Evolutionary conservation across 257 asterid species (phyloP), one percentile per base, ranked within the genome.

Genomic region (Penstemon davidsonii): DNA sequence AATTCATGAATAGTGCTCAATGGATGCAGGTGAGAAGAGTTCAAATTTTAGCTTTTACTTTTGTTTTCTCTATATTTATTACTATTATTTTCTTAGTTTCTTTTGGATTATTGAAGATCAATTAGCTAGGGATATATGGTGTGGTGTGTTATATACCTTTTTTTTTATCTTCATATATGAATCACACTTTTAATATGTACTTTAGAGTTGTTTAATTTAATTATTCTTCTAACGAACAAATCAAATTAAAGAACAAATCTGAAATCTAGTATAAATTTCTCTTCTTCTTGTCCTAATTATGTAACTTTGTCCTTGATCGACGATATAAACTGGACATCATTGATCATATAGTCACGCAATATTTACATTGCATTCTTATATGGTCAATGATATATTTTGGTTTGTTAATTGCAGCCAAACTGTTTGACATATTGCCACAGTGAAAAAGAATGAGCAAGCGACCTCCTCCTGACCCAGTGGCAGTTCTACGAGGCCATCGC

Each of bases 401-500:
- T 46, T 44, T 63, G 18, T 25, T 25, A 25, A 11, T 4, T 42
- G 81, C 38, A 74, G 52, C 52, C 64, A 5, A 68, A 38, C 54
- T 83, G 87, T 74, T 84, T 58, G 89, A 80, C 60, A 59, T 38
- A 84, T 83, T 83, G 83, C 42, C 79, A 25, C 81, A 75, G 5
- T 46, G 51, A 62, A 66, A 75, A 59, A 73, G 52, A 55, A 91
- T 89, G 96, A 84, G 86, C 73, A 84, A 86, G 77, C 85, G 91
- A 36, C 88, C 91, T 64, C 88, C 95, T 33, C 99, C 97, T 6
- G 99, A 88, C 64, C 96, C 97, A 0, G 90, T 88, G 15, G 83
- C 97, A 10, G 96, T 93, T 70, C 96, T 93, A 52, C 76, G 99
- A 66, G 97, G 96, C 75, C 99, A 93, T 83, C 94, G 96, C 45